Conservation (phyloP, 371 early-diverging fungal genomes). For the Blyttiomyces sp. region DNA sequence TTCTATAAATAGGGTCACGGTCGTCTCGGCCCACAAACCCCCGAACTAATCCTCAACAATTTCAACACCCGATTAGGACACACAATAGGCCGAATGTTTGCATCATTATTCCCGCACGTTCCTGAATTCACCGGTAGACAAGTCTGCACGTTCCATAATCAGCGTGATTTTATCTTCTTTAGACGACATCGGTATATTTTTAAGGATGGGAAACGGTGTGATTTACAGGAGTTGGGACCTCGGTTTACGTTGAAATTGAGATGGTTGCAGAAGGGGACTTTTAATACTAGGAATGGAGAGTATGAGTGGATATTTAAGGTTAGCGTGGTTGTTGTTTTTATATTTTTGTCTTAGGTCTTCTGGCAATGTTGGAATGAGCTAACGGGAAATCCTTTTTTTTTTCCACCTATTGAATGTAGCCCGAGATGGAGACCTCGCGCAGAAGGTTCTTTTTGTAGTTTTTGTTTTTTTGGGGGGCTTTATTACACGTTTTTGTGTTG, state of each 20-base stretch:
- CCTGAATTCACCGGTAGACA: conserved; percentile 96
- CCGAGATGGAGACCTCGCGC: conserved; percentile 48
- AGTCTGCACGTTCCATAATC: conserved; percentile 96
- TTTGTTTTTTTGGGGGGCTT: no score
- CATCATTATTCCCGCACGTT: conserved; percentile 92
- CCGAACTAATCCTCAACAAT: conserved; percentile 97
- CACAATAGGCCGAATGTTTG: conserved; percentile 94
- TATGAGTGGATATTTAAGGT: conserved; percentile 93
- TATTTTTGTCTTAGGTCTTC: background rate
- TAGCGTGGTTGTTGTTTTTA: background rate
- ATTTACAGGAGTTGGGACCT: conserved; percentile 96
- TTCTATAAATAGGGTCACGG: conserved; percentile 66
- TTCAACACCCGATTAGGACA: conserved; percentile 97
- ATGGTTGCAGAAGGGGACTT: conserved; percentile 93
- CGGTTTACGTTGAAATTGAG: conserved; percentile 91
- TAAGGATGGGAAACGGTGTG: conserved; percentile 80
- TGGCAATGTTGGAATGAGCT: background rate
- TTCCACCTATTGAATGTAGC: conserved; percentile 21
- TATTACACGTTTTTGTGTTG: no score
- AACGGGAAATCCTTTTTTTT: background rate
- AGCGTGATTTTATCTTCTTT: conserved; percentile 99
- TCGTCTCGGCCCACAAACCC: conserved; percentile 77
- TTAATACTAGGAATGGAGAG: conserved; percentile 80
- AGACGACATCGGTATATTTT: conserved; percentile 95
- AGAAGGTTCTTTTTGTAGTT: conserved; percentile 37